Percentiles rank a stretch among this genome's conserved stretches.
These are phyloP conservation scores for Anethum foeniculum DNA, from an alignment of 140 eudicot genomes.

Conservation along the genomic window DNA sequence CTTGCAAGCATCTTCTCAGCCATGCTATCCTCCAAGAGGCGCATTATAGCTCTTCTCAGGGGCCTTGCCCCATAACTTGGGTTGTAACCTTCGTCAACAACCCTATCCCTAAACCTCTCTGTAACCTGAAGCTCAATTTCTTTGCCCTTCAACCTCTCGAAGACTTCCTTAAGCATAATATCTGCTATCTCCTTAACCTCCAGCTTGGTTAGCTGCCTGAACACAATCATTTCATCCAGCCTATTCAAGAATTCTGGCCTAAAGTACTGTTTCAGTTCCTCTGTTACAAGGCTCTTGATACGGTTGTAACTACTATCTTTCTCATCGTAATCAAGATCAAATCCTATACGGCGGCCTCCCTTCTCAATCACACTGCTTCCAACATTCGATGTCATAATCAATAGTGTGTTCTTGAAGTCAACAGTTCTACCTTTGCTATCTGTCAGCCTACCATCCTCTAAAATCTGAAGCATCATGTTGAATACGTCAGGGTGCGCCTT, in stretches of 20 bases:
- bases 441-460: slow-evolving; percentile 91
- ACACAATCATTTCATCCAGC: slow-evolving; percentile 87
- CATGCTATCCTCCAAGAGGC: slow-evolving; percentile 89
- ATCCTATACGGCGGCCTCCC: slow-evolving; percentile 76
- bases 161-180: slow-evolving; percentile 89
- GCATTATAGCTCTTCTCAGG: slow-evolving; percentile 79
- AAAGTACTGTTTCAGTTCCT: slow-evolving; percentile 79
- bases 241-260: slow-evolving; percentile 91
- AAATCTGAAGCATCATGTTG: slow-evolving; percentile 97
- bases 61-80: slow-evolving; percentile 97
- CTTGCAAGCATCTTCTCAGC: slow-evolving; percentile 94
- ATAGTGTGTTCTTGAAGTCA: slow-evolving; percentile 89
- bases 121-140: slow-evolving; percentile 90
- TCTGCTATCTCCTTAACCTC: slow-evolving; percentile 96
- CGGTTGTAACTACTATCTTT: slow-evolving; percentile 74
- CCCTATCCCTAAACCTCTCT: slow-evolving; percentile 69
- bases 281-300: slow-evolving; percentile 71
- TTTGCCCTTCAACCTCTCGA: slow-evolving; percentile 60
- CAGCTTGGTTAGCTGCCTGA: slow-evolving; percentile 76
- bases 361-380: slow-evolving; percentile 91
- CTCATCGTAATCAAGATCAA: slow-evolving; percentile 68
- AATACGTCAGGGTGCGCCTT: slow-evolving; percentile 96
- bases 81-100: slow-evolving; percentile 83
- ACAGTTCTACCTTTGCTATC: slow-evolving; percentile 95
- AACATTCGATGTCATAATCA: slow-evolving; percentile 87